Conservation (phyloP, 139 green algal species). For the Yamagishiella unicocca region DNA sequence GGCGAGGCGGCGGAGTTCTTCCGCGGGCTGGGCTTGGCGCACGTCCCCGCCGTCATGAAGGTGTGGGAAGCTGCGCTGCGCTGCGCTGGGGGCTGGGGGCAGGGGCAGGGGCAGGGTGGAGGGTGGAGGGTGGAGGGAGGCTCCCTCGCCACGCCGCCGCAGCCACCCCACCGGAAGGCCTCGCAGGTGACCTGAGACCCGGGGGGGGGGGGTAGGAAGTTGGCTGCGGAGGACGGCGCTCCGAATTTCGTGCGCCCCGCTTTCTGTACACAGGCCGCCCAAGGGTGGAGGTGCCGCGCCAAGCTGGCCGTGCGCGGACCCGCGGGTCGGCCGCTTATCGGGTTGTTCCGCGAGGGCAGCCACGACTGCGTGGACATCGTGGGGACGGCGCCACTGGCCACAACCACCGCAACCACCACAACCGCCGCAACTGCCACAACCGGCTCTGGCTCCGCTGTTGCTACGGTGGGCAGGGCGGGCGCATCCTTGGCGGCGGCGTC, state of each 20-base stretch:
- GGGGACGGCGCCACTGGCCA: neutral
- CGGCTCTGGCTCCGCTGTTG: too few species aligned
- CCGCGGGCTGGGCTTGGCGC: neutral
- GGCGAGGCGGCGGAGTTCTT: conserved; percentile 56
- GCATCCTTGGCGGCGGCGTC: too few species aligned
- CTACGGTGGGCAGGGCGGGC: too few species aligned
- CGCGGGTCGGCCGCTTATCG: conserved; percentile 34
- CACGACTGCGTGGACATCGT: conserved; percentile 65
- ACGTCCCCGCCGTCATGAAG: conserved; percentile 16
- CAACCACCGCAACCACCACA: too few species aligned
- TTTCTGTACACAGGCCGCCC: conserved; percentile 7
- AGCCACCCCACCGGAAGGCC: too few species aligned
- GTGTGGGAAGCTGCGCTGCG: neutral
- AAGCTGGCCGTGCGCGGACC: conserved; percentile 69
- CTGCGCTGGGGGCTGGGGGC: neutral
- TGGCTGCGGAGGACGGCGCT: too few species aligned
- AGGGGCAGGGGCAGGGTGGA: neutral
- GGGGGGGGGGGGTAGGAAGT: too few species aligned
- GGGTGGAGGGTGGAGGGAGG: neutral
- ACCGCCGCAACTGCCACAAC: too few species aligned
- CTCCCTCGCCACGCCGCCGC: too few species aligned
- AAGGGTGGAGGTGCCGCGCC: conserved; percentile 68
- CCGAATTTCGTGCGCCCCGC: too few species aligned
- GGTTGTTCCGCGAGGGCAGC: conserved; percentile 65
- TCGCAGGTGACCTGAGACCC: too few species aligned